Conservation (phyloP, 306 rosid species). For the Sphenostylis stenocarpa region DNA sequence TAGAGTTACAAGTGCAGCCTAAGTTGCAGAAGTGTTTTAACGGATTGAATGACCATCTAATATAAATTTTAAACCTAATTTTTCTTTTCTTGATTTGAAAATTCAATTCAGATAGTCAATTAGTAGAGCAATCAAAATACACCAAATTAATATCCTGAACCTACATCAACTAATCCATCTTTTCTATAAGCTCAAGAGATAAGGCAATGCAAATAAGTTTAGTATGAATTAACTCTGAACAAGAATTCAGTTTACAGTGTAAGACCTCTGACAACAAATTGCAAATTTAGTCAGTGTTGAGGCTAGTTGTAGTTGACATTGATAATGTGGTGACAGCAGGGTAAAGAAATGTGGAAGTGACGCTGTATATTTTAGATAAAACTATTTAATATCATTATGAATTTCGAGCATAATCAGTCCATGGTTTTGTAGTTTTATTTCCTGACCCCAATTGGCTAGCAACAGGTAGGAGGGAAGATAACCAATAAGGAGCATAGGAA, state of each 20-base stretch:
- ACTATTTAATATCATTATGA: background rate
- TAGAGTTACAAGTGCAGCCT: background rate
- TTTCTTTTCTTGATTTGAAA: background rate
- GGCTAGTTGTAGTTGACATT: background rate
- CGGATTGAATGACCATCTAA: background rate
- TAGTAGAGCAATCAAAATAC: background rate
- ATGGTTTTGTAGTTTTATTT: background rate
- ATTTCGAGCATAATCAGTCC: constrained; percentile 2
- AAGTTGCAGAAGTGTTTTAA: background rate
- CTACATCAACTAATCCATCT: background rate
- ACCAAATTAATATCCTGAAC: background rate
- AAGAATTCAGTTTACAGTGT: background rate
- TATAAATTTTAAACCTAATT: background rate
- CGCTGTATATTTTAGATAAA: background rate
- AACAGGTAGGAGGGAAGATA: constrained; percentile 3
- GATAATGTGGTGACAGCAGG: background rate
- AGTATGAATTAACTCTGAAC: background rate
- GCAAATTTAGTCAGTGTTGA: background rate
- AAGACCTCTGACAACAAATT: background rate
- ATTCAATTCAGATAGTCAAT: background rate
- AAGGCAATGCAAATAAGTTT: background rate
- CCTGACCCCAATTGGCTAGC: background rate
- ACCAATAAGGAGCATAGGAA: constrained; percentile 1
- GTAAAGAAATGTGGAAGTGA: background rate
- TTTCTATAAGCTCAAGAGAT: background rate